Base-by-base conservation (phyloP, 179 eudicot species). In the Spinacia oleracea region DNA sequence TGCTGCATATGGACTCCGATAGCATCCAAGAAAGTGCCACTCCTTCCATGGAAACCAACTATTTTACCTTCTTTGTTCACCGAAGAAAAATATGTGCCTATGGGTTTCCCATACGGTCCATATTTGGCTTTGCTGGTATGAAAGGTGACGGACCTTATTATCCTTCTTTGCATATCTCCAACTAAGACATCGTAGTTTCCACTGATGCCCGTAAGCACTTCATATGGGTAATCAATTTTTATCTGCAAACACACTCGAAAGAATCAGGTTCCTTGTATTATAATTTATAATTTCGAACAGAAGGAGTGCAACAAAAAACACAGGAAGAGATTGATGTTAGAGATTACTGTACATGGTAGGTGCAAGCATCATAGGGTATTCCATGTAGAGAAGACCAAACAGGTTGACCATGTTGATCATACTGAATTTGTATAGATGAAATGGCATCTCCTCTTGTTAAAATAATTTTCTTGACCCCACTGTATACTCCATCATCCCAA, bases 1-100 rank as follows among this genome's bases (percentile, higher is more conserved):
- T 78, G 74, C 75, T 82, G 88, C 84, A 83, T 73, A 80, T 83
- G 81, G 31, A 81, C 86, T 65, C 86, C 88, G 20, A 86, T 86
- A 25, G 86, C 83, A 59, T 86, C 83, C 84, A 86, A 58, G 71
- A 63, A 86, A 18, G 51, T 31, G 23, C 83, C 82, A 71, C 86
- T 81, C 74, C 86, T 77, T 83, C 88, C 88, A 76, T 86, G 86
- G 53, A 86, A 86, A 9, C 88, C 88, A n/a, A 79, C 79, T 18
- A 86, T 71, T 70, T 81, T 76, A 9, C 86, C 86, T 43, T 79
- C 84, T 42, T 55, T 70, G 67, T 76, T 70, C 11, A 78, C 77
- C 21, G 81, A 45, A 12, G 84, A 68, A 71, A 86, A 86, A 73
- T 29, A 53, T 6, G 56, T 74, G 42, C 88, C 88, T 31, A 51